Conservation (phyloP, 2,329 filamentous ascomycete genomes). For the Colletotrichum salicis region DNA sequence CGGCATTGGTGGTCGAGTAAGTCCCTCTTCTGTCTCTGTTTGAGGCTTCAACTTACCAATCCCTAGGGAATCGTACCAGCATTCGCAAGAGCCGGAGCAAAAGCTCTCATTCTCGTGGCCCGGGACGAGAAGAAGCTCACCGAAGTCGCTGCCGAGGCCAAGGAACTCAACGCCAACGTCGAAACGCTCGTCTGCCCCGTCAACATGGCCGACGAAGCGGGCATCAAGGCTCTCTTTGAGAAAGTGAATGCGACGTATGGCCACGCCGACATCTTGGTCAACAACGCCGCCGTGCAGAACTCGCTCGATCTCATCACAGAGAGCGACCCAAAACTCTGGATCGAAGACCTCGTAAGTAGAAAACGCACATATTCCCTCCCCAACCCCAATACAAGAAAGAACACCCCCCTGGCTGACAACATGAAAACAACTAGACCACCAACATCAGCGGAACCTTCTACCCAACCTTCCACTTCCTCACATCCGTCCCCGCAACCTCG, state of each 20-base stretch:
- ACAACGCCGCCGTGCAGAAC: constrained; percentile 48
- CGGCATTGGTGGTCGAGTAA: constrained; percentile 61
- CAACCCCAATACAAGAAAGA: too few relatives aligned
- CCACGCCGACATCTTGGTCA: constrained; percentile 54
- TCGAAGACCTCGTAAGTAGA: constrained; percentile 2
- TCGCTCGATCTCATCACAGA: background rate
- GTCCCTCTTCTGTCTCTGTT: background rate
- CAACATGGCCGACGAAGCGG: background rate
- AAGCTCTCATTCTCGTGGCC: constrained; percentile 41
- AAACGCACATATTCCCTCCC: background rate
- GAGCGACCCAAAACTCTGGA: constrained; percentile 6
- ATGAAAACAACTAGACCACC: constrained; percentile 36
- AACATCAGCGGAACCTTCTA: constrained; percentile 54
- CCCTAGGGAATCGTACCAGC: constrained; percentile 36
- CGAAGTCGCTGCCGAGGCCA: constrained; percentile 46
- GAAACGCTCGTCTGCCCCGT: constrained; percentile 13
- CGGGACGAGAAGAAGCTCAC: constrained; percentile 48
- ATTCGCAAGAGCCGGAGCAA: constrained; percentile 37
- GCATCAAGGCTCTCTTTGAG: constrained; percentile 45
- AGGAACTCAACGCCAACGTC: constrained; percentile 39
- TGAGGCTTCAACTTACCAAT: background rate
- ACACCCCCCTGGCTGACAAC: too few relatives aligned
- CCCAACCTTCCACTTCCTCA: constrained; percentile 42
- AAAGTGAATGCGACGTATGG: constrained; percentile 46
- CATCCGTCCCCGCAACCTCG: constrained; percentile 7